Base-by-base conservation (phyloP, 768 basidiomycete genomes). In the Auricularia heimuer region DNA sequence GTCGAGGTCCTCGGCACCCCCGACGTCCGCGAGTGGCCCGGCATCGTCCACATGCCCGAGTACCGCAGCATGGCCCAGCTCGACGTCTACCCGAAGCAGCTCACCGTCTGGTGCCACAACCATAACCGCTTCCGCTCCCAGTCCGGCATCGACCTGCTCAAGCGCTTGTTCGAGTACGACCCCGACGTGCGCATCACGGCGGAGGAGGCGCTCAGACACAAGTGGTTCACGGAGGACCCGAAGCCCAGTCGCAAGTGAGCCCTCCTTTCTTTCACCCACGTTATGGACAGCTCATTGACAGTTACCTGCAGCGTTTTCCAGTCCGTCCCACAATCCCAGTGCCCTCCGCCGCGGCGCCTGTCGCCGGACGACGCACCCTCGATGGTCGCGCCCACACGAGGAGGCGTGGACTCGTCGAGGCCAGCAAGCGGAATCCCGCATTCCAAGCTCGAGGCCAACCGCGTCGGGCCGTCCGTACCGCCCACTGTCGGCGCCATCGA, bases 141-240 rank as follows among this genome's bases (percentile, higher is more conserved):
- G 2, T 77, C 80, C 47, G 92, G 89, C 33, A 88, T 88, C 72
- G 91, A 96, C 65, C 84, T 98, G 64, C 85, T 99, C n/a, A 82
- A 82, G 12, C 82, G 85, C 66, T 80, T 98, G 44, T 96, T 99
- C 73, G 83, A 83, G 10, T 98, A 94, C 76, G 92, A 98, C 75
- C 96, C 96, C 1, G 89, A 90, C 70, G 85, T 81, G 67, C 81
- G 97, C 37, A 82, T 98, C 51, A 94, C 88, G 0, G 93, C 94
- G 0, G 81, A 83, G 68, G 85, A 91, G 66, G 90, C 93, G 0
- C 78, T 99, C 1, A 79, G 79, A 21, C 95, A 98, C 74, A 83
- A 83, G 68, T 99, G 95, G 94, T 99, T 98, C 74, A 82, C 83
- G 29, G 93, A 96, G 72, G 95, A 95, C 7, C 93, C 94, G 8